These are phyloP conservation scores for Spiraea crenata DNA, from an alignment of 331 rosid species.

Conservation along the genomic window DNA sequence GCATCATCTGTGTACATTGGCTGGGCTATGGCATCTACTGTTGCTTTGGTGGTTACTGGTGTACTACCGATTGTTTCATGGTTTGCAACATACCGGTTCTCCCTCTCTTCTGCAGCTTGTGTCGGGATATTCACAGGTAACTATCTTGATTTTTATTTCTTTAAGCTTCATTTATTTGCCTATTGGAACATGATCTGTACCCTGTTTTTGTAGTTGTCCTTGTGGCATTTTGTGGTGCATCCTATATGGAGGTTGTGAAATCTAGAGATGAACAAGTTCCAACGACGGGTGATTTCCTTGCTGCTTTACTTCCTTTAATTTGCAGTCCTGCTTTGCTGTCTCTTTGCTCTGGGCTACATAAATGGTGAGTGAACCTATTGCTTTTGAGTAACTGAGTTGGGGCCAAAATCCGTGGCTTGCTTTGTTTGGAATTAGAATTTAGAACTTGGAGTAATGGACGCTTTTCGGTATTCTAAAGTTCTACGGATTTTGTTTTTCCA, in stretches of 20 bases:
- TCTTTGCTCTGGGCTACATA: conserved; percentile 86
- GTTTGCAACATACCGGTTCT: conserved; percentile 93
- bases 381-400: conserved; percentile 21
- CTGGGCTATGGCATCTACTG: conserved; percentile 95
- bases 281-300: conserved; percentile 86
- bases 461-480: conserved; percentile 23
- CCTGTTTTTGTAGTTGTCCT: conserved; percentile 60
- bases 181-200: conserved; percentile 10
- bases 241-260: conserved; percentile 83
- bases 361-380: conserved; percentile 67
- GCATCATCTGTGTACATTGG: conserved; percentile 87
- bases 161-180: conserved; percentile 3
- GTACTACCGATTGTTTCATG: conserved; percentile 92
- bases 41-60: conserved; percentile 80
- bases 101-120: conserved; percentile 80
- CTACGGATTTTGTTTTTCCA: conserved; percentile 35
- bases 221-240: conserved; percentile 85
- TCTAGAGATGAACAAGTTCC: conserved; percentile 75
- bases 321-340: conserved; percentile 95
- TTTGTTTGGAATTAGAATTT: neutral
- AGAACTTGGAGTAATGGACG: conserved; percentile 20
- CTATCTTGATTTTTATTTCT: conserved; percentile 7
- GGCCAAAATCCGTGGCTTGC: conserved; percentile 12
- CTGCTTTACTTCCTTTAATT: conserved; percentile 93
- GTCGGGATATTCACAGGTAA: conserved; percentile 86